These are phyloP conservation scores for Lachnellula suecica DNA, from an alignment of 2,329 filamentous ascomycete species.

Conservation along the genomic window DNA sequence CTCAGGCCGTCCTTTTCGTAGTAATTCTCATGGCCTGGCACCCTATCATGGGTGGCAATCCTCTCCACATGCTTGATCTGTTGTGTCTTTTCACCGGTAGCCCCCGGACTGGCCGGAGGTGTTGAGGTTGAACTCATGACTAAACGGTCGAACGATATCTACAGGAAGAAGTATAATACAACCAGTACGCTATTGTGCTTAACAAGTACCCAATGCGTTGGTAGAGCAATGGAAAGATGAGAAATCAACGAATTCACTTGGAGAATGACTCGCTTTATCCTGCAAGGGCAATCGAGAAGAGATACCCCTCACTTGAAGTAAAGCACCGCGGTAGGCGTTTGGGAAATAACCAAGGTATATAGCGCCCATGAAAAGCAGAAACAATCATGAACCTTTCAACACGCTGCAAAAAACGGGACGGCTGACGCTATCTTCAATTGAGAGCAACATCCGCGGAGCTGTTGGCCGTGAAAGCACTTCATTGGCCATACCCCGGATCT, in stretches of 20 bases:
- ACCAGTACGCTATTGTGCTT: not conserved
- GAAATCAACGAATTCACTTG: not conserved
- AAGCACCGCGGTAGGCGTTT: not conserved
- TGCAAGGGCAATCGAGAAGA: not conserved
- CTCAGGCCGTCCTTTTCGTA: conserved; percentile 35
- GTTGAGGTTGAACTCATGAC: not conserved
- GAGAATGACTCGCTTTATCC: not conserved
- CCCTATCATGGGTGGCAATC: not conserved
- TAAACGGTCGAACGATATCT: not conserved
- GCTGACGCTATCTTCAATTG: not conserved
- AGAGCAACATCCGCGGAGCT: not conserved
- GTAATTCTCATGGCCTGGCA: conserved; percentile 23
- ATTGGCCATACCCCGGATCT: not conserved
- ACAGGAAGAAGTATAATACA: not conserved
- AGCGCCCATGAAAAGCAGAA: too few relatives aligned
- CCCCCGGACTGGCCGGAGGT: not conserved
- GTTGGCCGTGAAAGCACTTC: not conserved
- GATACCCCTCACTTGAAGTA: not conserved
- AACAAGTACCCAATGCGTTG: too few relatives aligned
- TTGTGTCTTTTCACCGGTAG: not conserved
- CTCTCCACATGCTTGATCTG: not conserved
- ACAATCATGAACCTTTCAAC: not conserved
- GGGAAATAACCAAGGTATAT: too few relatives aligned
- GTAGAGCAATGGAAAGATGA: not conserved
- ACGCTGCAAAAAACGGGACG: not conserved